Base-by-base conservation (phyloP, 306 rosid species). In the Glycine tomentella region DNA sequence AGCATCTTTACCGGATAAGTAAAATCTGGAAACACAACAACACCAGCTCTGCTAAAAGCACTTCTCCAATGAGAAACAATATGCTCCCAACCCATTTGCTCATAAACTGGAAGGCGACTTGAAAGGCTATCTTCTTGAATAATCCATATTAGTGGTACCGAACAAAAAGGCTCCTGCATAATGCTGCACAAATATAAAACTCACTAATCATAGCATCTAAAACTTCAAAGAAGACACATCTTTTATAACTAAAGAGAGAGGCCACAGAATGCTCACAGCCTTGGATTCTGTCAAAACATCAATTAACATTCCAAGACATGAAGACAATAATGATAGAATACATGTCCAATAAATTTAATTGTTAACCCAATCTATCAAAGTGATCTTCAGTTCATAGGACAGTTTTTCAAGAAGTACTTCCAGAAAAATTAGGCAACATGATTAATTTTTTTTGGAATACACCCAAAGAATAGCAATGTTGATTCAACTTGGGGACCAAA, bases 101-200 rank as follows among this genome's bases (percentile, higher is more conserved):
- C 91, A 68, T 95, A 95, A 11, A 81, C 63, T 31, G 90, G 89
- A 83, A 95, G 92, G 53, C 98, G 97, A 66, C 87, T 88, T 49
- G 99, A 93, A 80, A 89, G 98, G 70, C 74, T 84, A 86, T 95
- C 90, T 85, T 93, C 98, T 88, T 90, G 98, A 92, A 95, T 84
- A 85, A 95, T 90, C 98, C 99, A 95, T 86, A 95, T 84, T 75
- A 95, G 78, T 77, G 99, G 98, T 67, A 95, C 77, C 11, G 97
- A 89, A 92, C 92, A 90, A 89, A 95, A 95, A 55, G 99, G 99
- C 86, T 88, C 99, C 94, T 95, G 99, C 98, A 93, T 95, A 86
- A 95, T 93, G 97, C 99, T 95, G 98, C 94, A 95, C 81, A 82
- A 86, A 93, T 89, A 91, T 93, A 89, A 88, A 90, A 91, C 86